These are phyloP conservation scores for Turritis glabra DNA, from an alignment of 345 rosid genomes.

Conservation along the genomic window DNA sequence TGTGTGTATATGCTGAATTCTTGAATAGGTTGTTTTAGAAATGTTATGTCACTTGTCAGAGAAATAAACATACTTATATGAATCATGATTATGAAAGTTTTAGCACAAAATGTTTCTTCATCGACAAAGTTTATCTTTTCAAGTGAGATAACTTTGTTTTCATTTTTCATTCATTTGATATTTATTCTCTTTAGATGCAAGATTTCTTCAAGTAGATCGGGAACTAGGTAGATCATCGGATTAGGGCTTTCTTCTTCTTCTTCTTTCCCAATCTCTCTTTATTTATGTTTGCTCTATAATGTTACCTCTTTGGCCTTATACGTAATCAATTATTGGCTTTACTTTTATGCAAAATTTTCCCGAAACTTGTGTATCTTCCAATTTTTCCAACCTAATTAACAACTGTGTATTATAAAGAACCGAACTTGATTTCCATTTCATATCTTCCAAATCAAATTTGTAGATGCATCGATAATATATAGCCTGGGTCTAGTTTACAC, in stretches of 20 bases:
- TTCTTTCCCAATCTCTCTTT: no score
- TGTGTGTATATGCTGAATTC: constrained; percentile 12
- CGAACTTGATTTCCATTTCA: constrained; percentile 4
- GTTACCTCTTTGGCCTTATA: no score
- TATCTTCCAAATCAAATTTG: background rate
- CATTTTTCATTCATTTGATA: background rate
- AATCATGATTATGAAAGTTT: background rate
- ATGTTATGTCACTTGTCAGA: background rate
- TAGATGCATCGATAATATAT: background rate
- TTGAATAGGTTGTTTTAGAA: constrained; percentile 18
- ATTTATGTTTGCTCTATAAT: no score
- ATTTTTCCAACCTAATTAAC: no score
- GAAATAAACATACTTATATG: constrained; percentile 3
- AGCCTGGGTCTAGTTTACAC: constrained; percentile 12
- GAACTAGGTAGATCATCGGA: no score
- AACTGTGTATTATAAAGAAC: background rate
- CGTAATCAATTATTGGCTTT: no score
- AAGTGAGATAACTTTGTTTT: background rate
- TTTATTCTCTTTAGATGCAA: no score
- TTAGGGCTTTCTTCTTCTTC: no score
- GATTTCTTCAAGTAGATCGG: no score
- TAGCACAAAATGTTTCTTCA: background rate
- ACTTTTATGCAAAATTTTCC: no score
- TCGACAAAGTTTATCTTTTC: background rate
- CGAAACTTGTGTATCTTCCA: no score